These are phyloP conservation scores for Brettanomyces nanus DNA, from an alignment of 805 yeast species.

Conservation along the genomic window DNA sequence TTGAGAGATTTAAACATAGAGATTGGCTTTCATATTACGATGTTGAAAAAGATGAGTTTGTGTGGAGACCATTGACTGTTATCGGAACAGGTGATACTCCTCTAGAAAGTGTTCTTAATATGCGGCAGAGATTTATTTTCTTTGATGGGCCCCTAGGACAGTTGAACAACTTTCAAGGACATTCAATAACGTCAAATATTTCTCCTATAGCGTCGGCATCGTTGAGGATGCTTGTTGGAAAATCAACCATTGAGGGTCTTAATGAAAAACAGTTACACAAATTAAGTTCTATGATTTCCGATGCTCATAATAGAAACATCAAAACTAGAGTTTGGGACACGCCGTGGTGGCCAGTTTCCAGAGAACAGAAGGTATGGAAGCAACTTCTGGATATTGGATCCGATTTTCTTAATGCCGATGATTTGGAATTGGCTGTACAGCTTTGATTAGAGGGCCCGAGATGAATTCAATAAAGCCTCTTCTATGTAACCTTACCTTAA, in stretches of 20 bases:
- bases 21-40: slow-evolving; percentile 46
- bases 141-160: slow-evolving; percentile 44
- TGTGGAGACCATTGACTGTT: slow-evolving; percentile 50
- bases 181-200: slow-evolving; percentile 10
- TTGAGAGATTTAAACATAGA: slow-evolving; percentile 38
- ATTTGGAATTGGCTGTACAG: slow-evolving; percentile 31
- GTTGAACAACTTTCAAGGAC: slow-evolving; percentile 4
- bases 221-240: slow-evolving; percentile 19
- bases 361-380: slow-evolving; percentile 39
- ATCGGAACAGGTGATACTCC: slow-evolving; percentile 65
- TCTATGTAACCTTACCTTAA: too few species aligned
- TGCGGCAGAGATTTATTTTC: slow-evolving; percentile 31
- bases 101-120: slow-evolving; percentile 24
- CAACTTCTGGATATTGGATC: slow-evolving; percentile 39
- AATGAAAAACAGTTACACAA: slow-evolving; percentile 23
- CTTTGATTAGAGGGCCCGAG: too few species aligned
- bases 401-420: slow-evolving; percentile 59
- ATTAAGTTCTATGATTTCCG: slow-evolving; percentile 24
- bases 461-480: too few species aligned
- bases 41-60: slow-evolving; percentile 23
- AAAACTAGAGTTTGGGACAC: slow-evolving; percentile 66
- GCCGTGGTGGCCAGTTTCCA: slow-evolving; percentile 52
- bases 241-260: slow-evolving; percentile 23
- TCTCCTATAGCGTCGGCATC: slow-evolving; percentile 31
- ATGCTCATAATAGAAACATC: slow-evolving; percentile 43